phyloP scores from a whole-genome alignment of 2,329 filamentous ascomycete genomes.

The Fusarium sp. region DNA sequence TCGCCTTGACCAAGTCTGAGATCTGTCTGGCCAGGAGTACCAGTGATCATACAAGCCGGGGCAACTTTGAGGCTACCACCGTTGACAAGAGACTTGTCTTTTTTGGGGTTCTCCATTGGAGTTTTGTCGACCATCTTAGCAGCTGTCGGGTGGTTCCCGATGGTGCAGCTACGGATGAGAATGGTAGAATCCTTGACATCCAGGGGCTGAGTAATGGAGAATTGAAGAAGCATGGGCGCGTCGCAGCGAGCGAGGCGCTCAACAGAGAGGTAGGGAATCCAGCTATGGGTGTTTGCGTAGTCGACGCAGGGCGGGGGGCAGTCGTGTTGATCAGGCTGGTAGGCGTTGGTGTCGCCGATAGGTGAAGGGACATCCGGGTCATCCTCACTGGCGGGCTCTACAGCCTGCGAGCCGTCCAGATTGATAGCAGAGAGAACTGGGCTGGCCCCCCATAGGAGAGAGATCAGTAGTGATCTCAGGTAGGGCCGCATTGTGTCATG shows the following conservation, averaged over 20 bases:
- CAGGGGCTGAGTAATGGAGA: not conserved
- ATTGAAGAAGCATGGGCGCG: not conserved
- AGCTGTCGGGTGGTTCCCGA: not conserved
- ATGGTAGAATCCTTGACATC: not conserved
- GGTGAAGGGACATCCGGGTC: constrained; percentile 26
- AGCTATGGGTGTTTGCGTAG: constrained; percentile 38
- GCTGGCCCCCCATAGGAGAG: not conserved
- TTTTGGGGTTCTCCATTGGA: constrained; percentile 1
- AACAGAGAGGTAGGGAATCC: constrained; percentile 37
- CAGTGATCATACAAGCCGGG: not conserved
- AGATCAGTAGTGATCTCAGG: not conserved
- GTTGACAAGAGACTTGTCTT: not conserved
- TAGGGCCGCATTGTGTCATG: not conserved
- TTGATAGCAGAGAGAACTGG: not conserved
- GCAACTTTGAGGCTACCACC: not conserved
- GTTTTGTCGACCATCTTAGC: not conserved
- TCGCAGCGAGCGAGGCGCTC: constrained; percentile 34
- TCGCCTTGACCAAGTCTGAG: not conserved
- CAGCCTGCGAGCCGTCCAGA: not conserved
- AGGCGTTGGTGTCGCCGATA: constrained; percentile 30
- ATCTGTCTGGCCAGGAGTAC: not conserved
- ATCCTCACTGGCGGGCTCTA: constrained; percentile 1
- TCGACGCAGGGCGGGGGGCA: constrained; percentile 34
- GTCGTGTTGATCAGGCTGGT: constrained; percentile 37
- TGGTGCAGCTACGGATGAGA: not conserved